phyloP scores from a whole-genome alignment of 2,329 filamentous ascomycete genomes.

The Calonectria pseudoreteaudii region DNA sequence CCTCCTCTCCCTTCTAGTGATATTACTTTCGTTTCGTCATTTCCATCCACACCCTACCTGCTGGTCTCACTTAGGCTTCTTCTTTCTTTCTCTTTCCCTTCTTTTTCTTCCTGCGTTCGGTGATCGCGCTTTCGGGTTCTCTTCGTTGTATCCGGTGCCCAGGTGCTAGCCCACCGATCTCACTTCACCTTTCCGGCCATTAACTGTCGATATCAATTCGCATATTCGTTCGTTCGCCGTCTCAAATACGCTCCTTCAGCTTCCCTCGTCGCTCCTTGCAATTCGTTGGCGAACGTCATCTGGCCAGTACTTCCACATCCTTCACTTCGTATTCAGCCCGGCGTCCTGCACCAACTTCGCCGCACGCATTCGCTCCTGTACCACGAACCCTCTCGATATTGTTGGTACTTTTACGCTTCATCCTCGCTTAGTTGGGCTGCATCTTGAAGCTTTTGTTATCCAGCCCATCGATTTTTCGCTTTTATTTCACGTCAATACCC shows the following conservation, averaged over 20 bases:
- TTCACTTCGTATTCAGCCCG: conserved; percentile 37
- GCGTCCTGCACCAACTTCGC: conserved; percentile 30
- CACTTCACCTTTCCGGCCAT: conserved; percentile 1
- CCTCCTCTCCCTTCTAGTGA: conserved; percentile 17
- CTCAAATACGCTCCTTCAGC: conserved; percentile 22
- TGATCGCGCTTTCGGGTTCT: conserved; percentile 15
- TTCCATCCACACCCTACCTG: conserved; percentile 6
- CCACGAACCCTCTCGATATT: conserved; percentile 22
- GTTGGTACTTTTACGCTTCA: conserved; percentile 24
- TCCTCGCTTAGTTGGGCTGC: not conserved
- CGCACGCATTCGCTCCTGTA: conserved; percentile 29
- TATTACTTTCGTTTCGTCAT: conserved; percentile 11
- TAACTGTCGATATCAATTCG: conserved; percentile 2
- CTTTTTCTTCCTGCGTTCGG: conserved; percentile 6
- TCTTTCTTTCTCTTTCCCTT: conserved; percentile 3
- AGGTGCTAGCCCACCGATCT: not conserved
- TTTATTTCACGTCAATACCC: not conserved
- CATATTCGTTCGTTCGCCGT: conserved; percentile 18
- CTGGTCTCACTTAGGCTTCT: conserved; percentile 19
- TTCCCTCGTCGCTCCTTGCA: conserved; percentile 21
- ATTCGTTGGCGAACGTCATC: conserved; percentile 24
- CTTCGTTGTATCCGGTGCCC: conserved; percentile 13
- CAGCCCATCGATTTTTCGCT: not conserved
- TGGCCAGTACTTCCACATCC: conserved; percentile 11
- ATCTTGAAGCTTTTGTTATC: not conserved